Conservation (phyloP, 179 eudicot species). For the Heliamphora pulchella region DNA sequence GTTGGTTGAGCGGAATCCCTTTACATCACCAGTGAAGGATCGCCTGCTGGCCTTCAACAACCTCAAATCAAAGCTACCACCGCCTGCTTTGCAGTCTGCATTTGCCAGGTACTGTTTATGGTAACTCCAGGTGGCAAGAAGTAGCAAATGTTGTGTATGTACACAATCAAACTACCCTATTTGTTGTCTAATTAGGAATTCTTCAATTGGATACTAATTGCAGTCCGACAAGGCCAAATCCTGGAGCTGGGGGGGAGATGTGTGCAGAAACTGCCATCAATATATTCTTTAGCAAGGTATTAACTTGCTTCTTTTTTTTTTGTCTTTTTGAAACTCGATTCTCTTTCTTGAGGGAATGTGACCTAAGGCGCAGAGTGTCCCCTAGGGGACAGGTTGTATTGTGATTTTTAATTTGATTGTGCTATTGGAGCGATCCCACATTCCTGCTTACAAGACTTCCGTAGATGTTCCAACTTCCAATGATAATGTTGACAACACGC, state of each 20-base stretch:
- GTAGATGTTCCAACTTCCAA: too few relatives aligned
- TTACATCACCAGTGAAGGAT: slow-evolving; percentile 92
- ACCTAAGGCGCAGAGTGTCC: not conserved
- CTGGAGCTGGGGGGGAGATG: slow-evolving; percentile 95
- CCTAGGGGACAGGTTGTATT: not conserved
- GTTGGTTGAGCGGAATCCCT: slow-evolving; percentile 80
- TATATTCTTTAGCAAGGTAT: slow-evolving; percentile 82
- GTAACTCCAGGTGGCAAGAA: not conserved
- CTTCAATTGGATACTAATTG: slow-evolving; percentile 16
- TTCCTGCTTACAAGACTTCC: too few relatives aligned
- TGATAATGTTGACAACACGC: not conserved
- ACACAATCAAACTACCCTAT: not conserved
- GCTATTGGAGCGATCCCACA: not conserved
- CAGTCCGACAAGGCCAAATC: slow-evolving; percentile 85
- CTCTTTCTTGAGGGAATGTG: not conserved
- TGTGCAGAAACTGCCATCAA: slow-evolving; percentile 93
- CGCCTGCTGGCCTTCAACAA: slow-evolving; percentile 53
- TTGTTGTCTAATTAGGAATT: slow-evolving; percentile 7
- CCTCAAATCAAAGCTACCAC: slow-evolving; percentile 63
- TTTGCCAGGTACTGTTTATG: slow-evolving; percentile 67
- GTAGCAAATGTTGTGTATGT: slow-evolving; percentile 5
- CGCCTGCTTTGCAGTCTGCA: slow-evolving; percentile 90
- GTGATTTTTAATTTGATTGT: not conserved
- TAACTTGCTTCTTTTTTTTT: slow-evolving; percentile 4
- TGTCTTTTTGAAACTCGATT: not conserved